Base-by-base conservation (phyloP, 2,329 filamentous ascomycete species). In the Nemania serpens region DNA sequence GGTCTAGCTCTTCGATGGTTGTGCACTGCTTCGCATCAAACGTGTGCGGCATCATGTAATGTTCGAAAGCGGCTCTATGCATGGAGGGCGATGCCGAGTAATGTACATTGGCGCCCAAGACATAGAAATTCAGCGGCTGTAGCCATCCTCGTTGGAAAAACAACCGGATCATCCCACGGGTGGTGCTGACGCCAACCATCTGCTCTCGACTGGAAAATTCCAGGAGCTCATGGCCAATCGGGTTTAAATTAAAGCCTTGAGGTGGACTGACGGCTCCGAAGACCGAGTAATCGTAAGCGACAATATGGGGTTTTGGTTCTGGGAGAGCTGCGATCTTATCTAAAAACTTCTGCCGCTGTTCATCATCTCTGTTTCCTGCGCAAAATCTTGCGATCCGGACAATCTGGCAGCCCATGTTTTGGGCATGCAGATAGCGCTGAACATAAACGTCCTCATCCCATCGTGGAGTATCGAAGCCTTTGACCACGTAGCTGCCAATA, bases 81-180 rank as follows among this genome's bases (percentile, higher is more conserved):
- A 91, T 91, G 10, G 86, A 85, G 0, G 89, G 89, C 0, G 88
- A 90, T 50, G 91, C 79, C 61, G 87, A 91, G 75, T 89, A 90
- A 47, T 83, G 85, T 18, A 89, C 84, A 63, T 86, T 87, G 29
- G 84, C 86, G 17, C 89, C 89, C 45, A 91, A 82, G 59, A 90
- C 85, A 68, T 87, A 89, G 69, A 89, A 90, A 45, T 86, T 82
- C 69, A 91, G 84, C 0, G 87, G 83, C 49, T 90, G 85, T 39
- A 89, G 78, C 0, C 84, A 78, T 56, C 86, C 87, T 10, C 82
- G 82, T 18, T 82, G 79, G 69, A 88, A 91, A 3, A 89, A 79
- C 9, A 82, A 79, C 65, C 82, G 77, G 47, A 87, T 84, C 0
- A 83, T 80, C 62, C 88, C 82, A 36, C 79, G 77, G 5, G 84